phyloP scores from a whole-genome alignment of 2,329 filamentous ascomycete genomes.

The Botrytis fragariae region DNA sequence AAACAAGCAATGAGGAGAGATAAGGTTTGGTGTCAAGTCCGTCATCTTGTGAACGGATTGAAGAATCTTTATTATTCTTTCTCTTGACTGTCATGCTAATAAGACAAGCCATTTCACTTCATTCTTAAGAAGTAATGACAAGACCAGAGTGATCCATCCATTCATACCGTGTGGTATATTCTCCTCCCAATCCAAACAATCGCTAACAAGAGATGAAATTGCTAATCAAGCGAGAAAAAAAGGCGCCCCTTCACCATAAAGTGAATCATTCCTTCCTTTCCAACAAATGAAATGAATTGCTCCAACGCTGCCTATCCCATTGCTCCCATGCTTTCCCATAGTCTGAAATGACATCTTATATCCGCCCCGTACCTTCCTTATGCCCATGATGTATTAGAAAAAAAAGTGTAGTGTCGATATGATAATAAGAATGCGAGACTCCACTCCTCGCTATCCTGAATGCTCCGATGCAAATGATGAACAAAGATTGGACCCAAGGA shows the following conservation, averaged over 20 bases:
- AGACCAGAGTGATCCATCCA: conserved; percentile 2
- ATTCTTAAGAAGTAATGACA: background rate
- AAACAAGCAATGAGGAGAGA: background rate
- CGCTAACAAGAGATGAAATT: conserved; percentile 7
- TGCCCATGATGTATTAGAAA: conserved; percentile 27
- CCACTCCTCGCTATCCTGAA: conserved; percentile 17
- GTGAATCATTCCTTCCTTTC: conserved; percentile 9
- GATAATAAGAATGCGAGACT: conserved; percentile 3
- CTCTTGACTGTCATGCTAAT: conserved; percentile 1
- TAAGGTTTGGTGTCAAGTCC: conserved; percentile 7
- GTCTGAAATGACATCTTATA: conserved; percentile 5
- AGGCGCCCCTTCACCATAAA: conserved; percentile 19
- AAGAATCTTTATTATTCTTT: conserved; percentile 8
- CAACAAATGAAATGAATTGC: conserved; percentile 18
- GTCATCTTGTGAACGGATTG: conserved; percentile 1
- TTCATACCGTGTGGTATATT: conserved; percentile 2
- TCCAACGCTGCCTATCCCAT: conserved; percentile 19
- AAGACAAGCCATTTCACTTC: background rate
- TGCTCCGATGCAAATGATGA: conserved; percentile 17
- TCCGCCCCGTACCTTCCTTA: conserved; percentile 18
- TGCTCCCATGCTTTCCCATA: conserved; percentile 14
- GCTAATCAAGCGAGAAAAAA: conserved; percentile 15
- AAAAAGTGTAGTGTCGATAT: conserved; percentile 6
- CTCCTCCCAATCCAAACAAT: conserved; percentile 5
- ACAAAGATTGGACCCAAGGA: conserved; percentile 12